Conservation (phyloP, 805 yeast genomes). For the Pichia scutulata region DNA sequence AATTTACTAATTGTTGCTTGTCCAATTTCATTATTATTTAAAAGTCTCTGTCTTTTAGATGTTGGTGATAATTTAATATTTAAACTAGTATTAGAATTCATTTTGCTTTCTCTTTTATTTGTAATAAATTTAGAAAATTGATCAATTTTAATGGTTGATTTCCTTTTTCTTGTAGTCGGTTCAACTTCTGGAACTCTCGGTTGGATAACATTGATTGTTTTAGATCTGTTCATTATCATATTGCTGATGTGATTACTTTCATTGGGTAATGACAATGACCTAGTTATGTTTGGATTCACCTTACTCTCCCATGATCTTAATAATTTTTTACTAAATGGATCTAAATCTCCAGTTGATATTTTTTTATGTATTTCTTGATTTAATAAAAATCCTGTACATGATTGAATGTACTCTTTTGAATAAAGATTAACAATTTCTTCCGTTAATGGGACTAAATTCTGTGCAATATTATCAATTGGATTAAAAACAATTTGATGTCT, state of each 20-base stretch:
- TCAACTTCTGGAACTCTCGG: not conserved
- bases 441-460: constrained; percentile 53
- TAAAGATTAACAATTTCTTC: constrained; percentile 27
- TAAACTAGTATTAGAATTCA: not conserved
- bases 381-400: constrained; percentile 40
- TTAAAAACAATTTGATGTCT: constrained; percentile 80
- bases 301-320: constrained; percentile 42
- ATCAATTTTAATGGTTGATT: constrained; percentile 19
- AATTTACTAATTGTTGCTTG: constrained; percentile 14
- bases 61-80: constrained; percentile 15
- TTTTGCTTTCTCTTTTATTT: not conserved
- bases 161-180: constrained; percentile 9
- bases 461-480: constrained; percentile 43
- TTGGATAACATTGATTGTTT: constrained; percentile 1
- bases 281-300: constrained; percentile 11
- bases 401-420: constrained; percentile 16
- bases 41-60: constrained; percentile 21
- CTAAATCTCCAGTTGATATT: constrained; percentile 58
- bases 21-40: constrained; percentile 13
- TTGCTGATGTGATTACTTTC: not conserved
- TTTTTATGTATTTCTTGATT: constrained; percentile 41
- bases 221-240: not conserved
- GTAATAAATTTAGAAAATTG: constrained; percentile 14
- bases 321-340: constrained; percentile 51
- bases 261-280: constrained; percentile 6